phyloP scores from a whole-genome alignment of 805 yeast genomes.

The Metschnikowia matae region DNA sequence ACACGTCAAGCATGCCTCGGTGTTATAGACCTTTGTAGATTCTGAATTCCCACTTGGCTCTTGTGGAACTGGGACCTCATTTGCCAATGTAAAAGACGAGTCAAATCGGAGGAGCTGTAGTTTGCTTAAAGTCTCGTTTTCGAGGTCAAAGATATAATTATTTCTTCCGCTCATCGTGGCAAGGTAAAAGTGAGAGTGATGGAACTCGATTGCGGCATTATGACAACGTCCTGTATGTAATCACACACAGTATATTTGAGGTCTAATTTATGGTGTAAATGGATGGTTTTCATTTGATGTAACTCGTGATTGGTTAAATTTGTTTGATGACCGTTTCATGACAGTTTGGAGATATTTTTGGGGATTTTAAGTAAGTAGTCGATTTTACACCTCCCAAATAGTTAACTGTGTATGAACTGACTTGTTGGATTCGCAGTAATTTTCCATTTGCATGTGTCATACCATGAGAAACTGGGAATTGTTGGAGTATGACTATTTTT shows the following conservation, averaged over 20 bases:
- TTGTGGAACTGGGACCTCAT: not conserved
- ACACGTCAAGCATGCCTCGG: slow-evolving; percentile 19
- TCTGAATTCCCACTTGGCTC: not conserved
- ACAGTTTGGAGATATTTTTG: too few relatives aligned
- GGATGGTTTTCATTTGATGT: not conserved
- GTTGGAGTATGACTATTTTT: too few relatives aligned
- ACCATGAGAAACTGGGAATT: too few relatives aligned
- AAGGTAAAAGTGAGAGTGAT: not conserved
- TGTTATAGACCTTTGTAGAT: slow-evolving; percentile 12
- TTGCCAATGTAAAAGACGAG: slow-evolving; percentile 5
- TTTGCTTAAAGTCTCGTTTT: slow-evolving; percentile 1
- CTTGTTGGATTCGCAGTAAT: too few relatives aligned
- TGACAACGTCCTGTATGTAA: not conserved
- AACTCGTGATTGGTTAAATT: not conserved
- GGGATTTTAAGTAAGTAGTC: too few relatives aligned
- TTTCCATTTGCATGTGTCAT: too few relatives aligned
- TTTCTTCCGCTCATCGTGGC: slow-evolving; percentile 7
- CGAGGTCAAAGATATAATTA: slow-evolving; percentile 11
- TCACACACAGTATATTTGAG: not conserved
- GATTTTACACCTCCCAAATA: too few relatives aligned
- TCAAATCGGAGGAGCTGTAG: slow-evolving; percentile 15
- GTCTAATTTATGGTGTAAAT: not conserved
- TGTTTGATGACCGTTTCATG: not conserved
- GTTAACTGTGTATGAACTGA: too few relatives aligned
- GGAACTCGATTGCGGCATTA: not conserved